Conservation (phyloP, 768 basidiomycete genomes). For the Lanmaoa rubissima region DNA sequence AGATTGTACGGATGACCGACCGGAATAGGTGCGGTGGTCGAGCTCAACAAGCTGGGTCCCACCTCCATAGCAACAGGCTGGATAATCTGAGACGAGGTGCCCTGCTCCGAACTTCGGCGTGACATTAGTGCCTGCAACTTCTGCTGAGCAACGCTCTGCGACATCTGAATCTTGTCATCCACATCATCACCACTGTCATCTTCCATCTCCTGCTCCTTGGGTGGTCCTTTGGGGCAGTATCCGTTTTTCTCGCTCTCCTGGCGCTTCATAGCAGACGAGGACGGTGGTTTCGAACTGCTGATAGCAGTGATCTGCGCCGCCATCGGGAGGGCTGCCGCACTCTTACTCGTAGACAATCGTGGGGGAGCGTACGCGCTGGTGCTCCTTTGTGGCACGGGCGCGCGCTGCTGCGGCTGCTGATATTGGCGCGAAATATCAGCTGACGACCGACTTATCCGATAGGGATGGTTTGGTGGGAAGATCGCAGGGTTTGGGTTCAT, state of each 20-base stretch:
- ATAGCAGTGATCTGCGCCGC: constrained; percentile 46
- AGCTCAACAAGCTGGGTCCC: constrained; percentile 25
- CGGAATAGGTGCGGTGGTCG: constrained; percentile 52
- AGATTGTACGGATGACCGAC: constrained; percentile 71
- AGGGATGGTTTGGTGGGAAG: constrained; percentile 59
- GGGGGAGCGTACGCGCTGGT: constrained; percentile 32
- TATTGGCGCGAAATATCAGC: constrained; percentile 43
- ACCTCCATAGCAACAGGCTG: constrained; percentile 16
- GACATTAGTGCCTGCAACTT: constrained; percentile 57
- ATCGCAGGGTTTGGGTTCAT: constrained; percentile 69
- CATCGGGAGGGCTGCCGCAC: constrained; percentile 57
- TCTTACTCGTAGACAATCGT: constrained; percentile 52
- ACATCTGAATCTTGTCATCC: constrained; percentile 53
- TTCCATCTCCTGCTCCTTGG: constrained; percentile 65
- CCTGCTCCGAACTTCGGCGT: constrained; percentile 38
- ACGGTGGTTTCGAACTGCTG: constrained; percentile 28
- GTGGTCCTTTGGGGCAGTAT: constrained; percentile 65
- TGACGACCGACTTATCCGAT: constrained; percentile 48
- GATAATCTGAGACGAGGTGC: constrained; percentile 19
- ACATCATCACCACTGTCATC: constrained; percentile 55
- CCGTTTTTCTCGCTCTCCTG: constrained; percentile 35
- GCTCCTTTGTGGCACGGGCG: constrained; percentile 28
- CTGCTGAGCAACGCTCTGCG: constrained; percentile 68
- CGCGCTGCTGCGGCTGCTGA: constrained; percentile 16
- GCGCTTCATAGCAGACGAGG: constrained; percentile 22